Evolutionary conservation across 2,329 filamentous ascomycete species (phyloP).

Genomic region (Aspergillus sp.): DNA sequence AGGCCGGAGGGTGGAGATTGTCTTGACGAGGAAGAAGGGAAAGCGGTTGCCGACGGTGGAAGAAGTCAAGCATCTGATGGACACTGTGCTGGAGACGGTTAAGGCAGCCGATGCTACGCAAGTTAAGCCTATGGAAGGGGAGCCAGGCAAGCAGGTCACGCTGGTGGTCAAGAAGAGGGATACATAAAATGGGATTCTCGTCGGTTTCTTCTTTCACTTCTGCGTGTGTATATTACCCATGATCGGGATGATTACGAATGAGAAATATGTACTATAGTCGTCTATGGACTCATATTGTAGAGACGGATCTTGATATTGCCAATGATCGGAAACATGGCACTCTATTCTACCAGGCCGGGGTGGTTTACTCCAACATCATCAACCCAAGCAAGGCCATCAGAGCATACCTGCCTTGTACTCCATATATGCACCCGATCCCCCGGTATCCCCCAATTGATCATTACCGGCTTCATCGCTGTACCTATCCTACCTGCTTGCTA

Average conservation of each 20-base stretch:
- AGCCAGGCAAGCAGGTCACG: conserved; percentile 30
- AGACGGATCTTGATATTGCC: too few relatives aligned
- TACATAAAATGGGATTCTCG: conserved; percentile 1
- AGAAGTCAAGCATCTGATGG: conserved; percentile 54
- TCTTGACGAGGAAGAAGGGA: conserved; percentile 59
- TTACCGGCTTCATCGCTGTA: too few relatives aligned
- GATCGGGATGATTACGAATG: not conserved
- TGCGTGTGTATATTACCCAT: conserved; percentile 9
- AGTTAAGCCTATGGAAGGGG: conserved; percentile 35
- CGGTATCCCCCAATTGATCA: too few relatives aligned
- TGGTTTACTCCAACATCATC: too few relatives aligned
- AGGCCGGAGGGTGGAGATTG: conserved; percentile 66
- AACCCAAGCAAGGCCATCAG: too few relatives aligned
- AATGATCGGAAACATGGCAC: too few relatives aligned
- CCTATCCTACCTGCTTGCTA: conserved; percentile 15
- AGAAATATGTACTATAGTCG: too few relatives aligned
- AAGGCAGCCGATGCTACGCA: conserved; percentile 36
- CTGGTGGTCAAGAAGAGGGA: conserved; percentile 30
- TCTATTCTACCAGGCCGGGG: too few relatives aligned
- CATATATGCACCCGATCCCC: too few relatives aligned
- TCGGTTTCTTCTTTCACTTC: not conserved
- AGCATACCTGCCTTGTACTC: too few relatives aligned
- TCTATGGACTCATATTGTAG: too few relatives aligned
- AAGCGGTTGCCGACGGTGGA: conserved; percentile 52
- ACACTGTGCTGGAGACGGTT: conserved; percentile 40